phyloP scores from a whole-genome alignment of 1,284 basidiomycete species.

The Violaceomyces palustris region DNA sequence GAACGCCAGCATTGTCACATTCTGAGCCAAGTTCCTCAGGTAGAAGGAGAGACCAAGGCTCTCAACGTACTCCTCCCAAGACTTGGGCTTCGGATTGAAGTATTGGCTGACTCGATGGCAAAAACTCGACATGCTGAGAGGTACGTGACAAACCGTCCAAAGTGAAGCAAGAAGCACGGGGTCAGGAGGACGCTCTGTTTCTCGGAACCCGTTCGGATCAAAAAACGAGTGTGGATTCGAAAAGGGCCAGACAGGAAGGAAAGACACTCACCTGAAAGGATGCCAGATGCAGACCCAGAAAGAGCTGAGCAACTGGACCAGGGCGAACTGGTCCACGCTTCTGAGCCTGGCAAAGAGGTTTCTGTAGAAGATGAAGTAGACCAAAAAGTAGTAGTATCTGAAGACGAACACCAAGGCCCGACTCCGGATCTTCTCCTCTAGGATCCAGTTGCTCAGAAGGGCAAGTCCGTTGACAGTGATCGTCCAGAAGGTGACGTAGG shows the following conservation, averaged over 20 bases:
- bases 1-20: constrained; percentile 57
- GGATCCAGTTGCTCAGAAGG: constrained; percentile 56
- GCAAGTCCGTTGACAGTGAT: constrained; percentile 57
- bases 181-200: too few species aligned
- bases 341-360: constrained; percentile 54
- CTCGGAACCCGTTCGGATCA: too few species aligned
- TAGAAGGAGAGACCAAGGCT: constrained; percentile 56
- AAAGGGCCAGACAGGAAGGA: not conserved
- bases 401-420: constrained; percentile 59
- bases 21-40: constrained; percentile 60
- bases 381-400: constrained; percentile 54
- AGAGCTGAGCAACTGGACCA: constrained; percentile 59
- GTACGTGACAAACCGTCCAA: too few species aligned
- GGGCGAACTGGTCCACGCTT: constrained; percentile 55
- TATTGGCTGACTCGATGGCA: constrained; percentile 55
- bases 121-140: constrained; percentile 54
- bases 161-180: too few species aligned
- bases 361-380: constrained; percentile 55
- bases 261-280: constrained; percentile 52
- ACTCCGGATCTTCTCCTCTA: constrained; percentile 57
- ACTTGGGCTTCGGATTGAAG: constrained; percentile 55
- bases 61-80: constrained; percentile 58
- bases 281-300: constrained; percentile 58
- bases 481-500: constrained; percentile 60
- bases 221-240: not conserved